Evolutionary conservation across 1,284 basidiomycete species (phyloP), one percentile per base, ranked within the genome.

Genomic region (Gomphus bonarii): DNA sequence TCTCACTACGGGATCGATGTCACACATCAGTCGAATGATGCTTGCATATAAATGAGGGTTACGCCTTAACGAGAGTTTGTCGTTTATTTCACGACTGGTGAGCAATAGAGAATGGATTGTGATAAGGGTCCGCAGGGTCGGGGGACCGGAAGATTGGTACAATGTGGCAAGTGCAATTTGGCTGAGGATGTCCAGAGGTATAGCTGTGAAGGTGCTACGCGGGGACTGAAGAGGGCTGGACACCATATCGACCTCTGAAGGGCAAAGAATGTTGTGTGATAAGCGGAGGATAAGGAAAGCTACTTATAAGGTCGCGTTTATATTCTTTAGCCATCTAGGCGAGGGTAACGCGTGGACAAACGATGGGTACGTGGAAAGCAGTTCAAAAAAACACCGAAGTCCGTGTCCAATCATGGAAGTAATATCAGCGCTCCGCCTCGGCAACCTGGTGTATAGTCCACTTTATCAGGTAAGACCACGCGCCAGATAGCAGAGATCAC

Each of bases 11-110:
- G 85, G 77, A 8, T 70, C 71, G 9, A 64, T 61, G 66, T 90
- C 88, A 69, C 89, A 91, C 62, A 75, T 76, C 61, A 68, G 61
- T 22, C 72, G 72, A 66, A 83, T 89, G 30, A 91, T 74, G 42
- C 71, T 65, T 0, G 81, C 75, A 64, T 82, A 84, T 54, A 91
- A 74, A 20, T 74, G 65, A 9, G 75, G 76, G 64, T 85, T 84
- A n/a, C 69, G 62, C 9, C 60, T 50, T 51, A 67, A 63, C 11
- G 75, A 78, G 59, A 88, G 73, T 7, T 30, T 42, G 1, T 42
- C 11, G 18, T 54, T 42, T 10, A 44, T 28, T 11, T 3, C 28
- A n/a, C 40, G 52, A 44, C 52, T 20, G 6, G 52, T 54, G 40
- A 54, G 52, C 16, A 54, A 20, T 25, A 54, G 22, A 14, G 52